Conservation (phyloP, 2,329 filamentous ascomycete genomes). For the Cercospora zeae-maydis region DNA sequence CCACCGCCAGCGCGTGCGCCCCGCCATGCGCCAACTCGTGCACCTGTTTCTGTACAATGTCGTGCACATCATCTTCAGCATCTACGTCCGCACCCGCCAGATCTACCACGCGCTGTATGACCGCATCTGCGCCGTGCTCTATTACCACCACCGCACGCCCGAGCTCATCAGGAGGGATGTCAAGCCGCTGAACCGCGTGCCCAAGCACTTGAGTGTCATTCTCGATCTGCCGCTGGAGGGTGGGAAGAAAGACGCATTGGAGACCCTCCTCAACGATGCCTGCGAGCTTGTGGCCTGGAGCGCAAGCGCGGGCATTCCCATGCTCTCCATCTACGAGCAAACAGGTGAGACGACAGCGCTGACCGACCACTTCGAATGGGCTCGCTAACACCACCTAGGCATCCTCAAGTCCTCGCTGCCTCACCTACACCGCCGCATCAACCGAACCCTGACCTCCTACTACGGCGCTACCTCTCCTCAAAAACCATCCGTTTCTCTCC, state of each 20-base stretch:
- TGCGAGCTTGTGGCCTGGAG: slow-evolving; percentile 93
- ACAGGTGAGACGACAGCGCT: slow-evolving; percentile 60
- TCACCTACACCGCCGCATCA: slow-evolving; percentile 75
- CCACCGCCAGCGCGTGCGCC: slow-evolving; percentile 31
- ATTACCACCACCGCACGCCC: slow-evolving; percentile 93
- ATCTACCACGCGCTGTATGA: slow-evolving; percentile 75
- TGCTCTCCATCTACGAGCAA: slow-evolving; percentile 86
- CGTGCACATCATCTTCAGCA: slow-evolving; percentile 77
- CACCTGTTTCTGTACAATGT: slow-evolving; percentile 65
- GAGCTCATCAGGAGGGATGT: slow-evolving; percentile 89
- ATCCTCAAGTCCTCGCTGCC: slow-evolving; percentile 84
- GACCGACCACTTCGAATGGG: background rate
- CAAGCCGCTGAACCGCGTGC: slow-evolving; percentile 66
- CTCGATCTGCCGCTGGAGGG: slow-evolving; percentile 67
- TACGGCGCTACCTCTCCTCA: slow-evolving; percentile 63
- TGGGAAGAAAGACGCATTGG: slow-evolving; percentile 69
- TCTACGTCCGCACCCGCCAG: slow-evolving; percentile 80
- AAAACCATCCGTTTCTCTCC: slow-evolving; percentile 68
- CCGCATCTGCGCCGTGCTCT: slow-evolving; percentile 74
- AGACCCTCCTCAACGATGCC: slow-evolving; percentile 82
- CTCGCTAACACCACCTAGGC: slow-evolving; percentile 50
- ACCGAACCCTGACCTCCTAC: slow-evolving; percentile 77
- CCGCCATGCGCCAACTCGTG: slow-evolving; percentile 41
- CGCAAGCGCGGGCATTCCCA: slow-evolving; percentile 79
- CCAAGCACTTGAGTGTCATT: slow-evolving; percentile 83